phyloP scores from a whole-genome alignment of 2,329 filamentous ascomycete genomes.

The Sporothrix brunneoviolacea region DNA sequence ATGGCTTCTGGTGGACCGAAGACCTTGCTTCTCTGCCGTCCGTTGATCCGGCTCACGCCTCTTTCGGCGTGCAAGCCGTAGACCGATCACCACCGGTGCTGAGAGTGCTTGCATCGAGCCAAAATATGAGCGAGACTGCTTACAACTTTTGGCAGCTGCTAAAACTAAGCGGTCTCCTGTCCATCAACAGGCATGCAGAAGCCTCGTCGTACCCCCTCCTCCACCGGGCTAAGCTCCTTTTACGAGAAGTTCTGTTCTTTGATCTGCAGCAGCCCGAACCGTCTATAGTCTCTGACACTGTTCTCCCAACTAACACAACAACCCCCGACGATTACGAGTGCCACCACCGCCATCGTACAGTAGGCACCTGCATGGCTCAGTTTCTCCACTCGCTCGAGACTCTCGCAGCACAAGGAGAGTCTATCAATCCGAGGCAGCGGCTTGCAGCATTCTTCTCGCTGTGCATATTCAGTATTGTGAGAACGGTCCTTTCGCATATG shows the following conservation, averaged over 20 bases:
- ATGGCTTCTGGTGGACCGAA: slow-evolving; percentile 53
- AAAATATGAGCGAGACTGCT: slow-evolving; percentile 41
- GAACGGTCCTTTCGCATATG: slow-evolving; percentile 45
- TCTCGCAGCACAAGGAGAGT: slow-evolving; percentile 32
- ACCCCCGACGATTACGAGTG: slow-evolving; percentile 39
- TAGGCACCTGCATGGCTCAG: slow-evolving; percentile 44
- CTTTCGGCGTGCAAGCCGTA: slow-evolving; percentile 32
- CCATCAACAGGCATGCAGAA: slow-evolving; percentile 42
- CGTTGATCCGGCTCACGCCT: slow-evolving; percentile 31
- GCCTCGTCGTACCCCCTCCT: slow-evolving; percentile 43
- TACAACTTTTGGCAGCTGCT: slow-evolving; percentile 49
- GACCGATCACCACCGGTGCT: slow-evolving; percentile 43
- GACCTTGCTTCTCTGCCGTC: slow-evolving; percentile 37
- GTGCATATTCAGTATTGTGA: slow-evolving; percentile 52
- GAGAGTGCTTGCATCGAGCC: slow-evolving; percentile 43
- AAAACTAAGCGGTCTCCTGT: slow-evolving; percentile 43
- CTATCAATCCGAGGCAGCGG: slow-evolving; percentile 38
- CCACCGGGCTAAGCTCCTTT: slow-evolving; percentile 47
- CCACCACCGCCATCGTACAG: slow-evolving; percentile 40
- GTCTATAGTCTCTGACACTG: slow-evolving; percentile 34
- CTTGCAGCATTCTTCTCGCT: slow-evolving; percentile 47
- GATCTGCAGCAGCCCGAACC: slow-evolving; percentile 45
- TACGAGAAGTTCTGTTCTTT: slow-evolving; percentile 49
- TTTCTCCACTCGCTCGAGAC: slow-evolving; percentile 49
- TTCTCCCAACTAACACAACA: slow-evolving; percentile 26